Conservation (phyloP, 768 basidiomycete species). For the Crepidotus variabilis region DNA sequence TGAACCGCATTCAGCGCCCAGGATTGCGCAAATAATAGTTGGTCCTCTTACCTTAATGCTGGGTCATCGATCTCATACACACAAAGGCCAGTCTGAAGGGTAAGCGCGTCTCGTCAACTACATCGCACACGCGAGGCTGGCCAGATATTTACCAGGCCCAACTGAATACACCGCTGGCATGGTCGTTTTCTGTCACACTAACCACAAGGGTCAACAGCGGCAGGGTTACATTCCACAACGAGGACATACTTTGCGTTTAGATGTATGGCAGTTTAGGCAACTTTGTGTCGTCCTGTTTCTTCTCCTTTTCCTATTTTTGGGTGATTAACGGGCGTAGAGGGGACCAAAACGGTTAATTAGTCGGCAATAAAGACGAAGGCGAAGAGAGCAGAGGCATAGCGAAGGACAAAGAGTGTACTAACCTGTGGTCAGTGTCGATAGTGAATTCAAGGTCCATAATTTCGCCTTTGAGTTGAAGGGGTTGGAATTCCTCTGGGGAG, state of each 20-base stretch:
- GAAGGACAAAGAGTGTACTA: constrained; percentile 19
- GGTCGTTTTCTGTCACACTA: constrained; percentile 92
- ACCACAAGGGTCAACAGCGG: constrained; percentile 12
- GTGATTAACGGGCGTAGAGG: constrained; percentile 39
- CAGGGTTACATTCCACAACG: constrained; percentile 8
- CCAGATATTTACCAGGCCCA: constrained; percentile 61
- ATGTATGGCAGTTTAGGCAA: constrained; percentile 87
- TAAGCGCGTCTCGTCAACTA: constrained; percentile 8
- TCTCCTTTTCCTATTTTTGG: constrained; percentile 71
- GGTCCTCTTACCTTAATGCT: constrained; percentile 54
- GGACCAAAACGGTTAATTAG: constrained; percentile 43
- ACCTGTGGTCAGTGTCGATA: constrained; percentile 67
- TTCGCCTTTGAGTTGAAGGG: constrained; percentile 69
- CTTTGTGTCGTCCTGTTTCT: constrained; percentile 92
- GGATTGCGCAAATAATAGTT: background rate
- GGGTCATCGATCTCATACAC: constrained; percentile 95
- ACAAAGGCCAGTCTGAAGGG: constrained; percentile 79
- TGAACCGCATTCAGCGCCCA: constrained; percentile 8
- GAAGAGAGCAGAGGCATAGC: constrained; percentile 11
- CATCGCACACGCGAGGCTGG: constrained; percentile 5
- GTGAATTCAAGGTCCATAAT: constrained; percentile 77
- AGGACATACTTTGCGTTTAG: constrained; percentile 77
- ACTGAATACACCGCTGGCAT: constrained; percentile 86
- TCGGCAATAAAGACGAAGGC: constrained; percentile 32
- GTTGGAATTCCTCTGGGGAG: constrained; percentile 50